Evolutionary conservation across 768 basidiomycete genomes (phyloP).

Genomic region (Termitomyces sp.): DNA sequence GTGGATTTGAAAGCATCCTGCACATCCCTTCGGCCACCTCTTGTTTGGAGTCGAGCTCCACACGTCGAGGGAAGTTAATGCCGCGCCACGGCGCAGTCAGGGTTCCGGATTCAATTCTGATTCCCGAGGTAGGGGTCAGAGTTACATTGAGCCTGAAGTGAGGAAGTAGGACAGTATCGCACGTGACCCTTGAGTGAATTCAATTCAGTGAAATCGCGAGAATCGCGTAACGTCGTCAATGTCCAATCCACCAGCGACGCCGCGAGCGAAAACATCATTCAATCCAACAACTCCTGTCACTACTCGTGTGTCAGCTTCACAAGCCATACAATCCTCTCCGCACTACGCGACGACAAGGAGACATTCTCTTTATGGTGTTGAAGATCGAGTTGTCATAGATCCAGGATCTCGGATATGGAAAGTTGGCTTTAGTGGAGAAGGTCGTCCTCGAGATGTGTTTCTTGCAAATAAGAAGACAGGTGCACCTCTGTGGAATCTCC

Average conservation of each 20-base stretch:
- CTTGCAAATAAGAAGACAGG: constrained; percentile 41
- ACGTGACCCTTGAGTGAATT: neutral
- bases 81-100: too few relatives aligned
- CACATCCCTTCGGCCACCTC: too few relatives aligned
- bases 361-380: constrained; percentile 94
- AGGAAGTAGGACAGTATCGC: neutral
- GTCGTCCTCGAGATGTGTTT: constrained; percentile 85
- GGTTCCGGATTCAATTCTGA: too few relatives aligned
- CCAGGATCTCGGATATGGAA: constrained; percentile 94
- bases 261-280: constrained; percentile 29
- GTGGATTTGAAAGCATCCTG: too few relatives aligned
- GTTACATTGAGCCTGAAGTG: neutral
- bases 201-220: neutral
- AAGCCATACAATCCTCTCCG: constrained; percentile 64
- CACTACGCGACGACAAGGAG: constrained; percentile 81
- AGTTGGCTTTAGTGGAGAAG: constrained; percentile 96
- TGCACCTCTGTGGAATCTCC: constrained; percentile 54
- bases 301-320: constrained; percentile 39
- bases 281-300: constrained; percentile 52
- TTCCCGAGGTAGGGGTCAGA: too few relatives aligned
- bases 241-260: constrained; percentile 34
- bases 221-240: constrained; percentile 13
- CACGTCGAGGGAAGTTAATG: too few relatives aligned
- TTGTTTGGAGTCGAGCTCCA: too few relatives aligned
- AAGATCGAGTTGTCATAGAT: constrained; percentile 93